phyloP scores from a whole-genome alignment of 495 filamentous ascomycete species.

The Penicillium herquei region DNA sequence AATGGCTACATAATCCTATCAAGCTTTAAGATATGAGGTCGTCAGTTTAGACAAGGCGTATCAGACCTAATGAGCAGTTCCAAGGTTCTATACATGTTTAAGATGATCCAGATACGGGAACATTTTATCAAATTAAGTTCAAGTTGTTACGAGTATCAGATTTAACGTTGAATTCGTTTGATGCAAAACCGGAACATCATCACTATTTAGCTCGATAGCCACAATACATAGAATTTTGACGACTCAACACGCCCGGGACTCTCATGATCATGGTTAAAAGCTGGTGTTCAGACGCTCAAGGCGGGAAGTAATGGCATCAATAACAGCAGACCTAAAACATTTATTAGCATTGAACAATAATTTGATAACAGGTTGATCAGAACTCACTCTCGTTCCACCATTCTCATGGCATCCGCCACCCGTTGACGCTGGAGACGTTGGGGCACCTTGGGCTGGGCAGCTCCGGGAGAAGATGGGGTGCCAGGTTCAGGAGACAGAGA shows the following conservation, averaged over 20 bases:
- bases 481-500: constrained; percentile 26
- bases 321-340: constrained; percentile 33
- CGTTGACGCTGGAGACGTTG: constrained; percentile 66
- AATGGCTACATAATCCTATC: too few species aligned
- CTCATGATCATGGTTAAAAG: constrained; percentile 4
- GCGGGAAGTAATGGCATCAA: constrained; percentile 41
- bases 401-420: constrained; percentile 63
- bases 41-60: too few species aligned
- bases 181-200: too few species aligned
- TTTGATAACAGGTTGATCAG: not conserved
- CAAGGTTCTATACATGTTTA: too few species aligned
- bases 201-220: not conserved
- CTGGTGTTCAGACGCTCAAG: constrained; percentile 39
- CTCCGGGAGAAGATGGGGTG: constrained; percentile 29
- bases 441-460: constrained; percentile 53
- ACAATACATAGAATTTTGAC: not conserved
- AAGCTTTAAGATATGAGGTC: too few species aligned
- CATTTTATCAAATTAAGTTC: too few species aligned
- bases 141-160: too few species aligned
- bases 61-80: too few species aligned
- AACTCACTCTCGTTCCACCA: constrained; percentile 67
- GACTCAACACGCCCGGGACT: not conserved
- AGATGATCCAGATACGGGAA: too few species aligned
- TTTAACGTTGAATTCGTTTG: too few species aligned
- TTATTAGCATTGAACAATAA: constrained; percentile 5